Conservation (phyloP, 495 filamentous ascomycete species). For the Filosporella fistucella region DNA sequence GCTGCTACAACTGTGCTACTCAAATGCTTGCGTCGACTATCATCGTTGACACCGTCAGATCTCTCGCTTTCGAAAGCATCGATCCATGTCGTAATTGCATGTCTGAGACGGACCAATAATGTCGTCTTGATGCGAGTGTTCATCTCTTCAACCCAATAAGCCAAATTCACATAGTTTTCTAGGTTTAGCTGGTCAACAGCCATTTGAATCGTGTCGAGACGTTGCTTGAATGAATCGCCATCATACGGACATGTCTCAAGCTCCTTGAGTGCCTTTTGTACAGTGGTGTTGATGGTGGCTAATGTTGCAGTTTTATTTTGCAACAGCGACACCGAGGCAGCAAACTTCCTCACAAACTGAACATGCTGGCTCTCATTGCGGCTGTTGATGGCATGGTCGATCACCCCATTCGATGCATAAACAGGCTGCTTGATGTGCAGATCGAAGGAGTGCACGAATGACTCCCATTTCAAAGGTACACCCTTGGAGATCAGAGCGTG, state of each 20-base stretch:
- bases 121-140: slow-evolving; percentile 78
- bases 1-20: slow-evolving; percentile 38
- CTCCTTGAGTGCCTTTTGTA: slow-evolving; percentile 76
- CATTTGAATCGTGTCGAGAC: slow-evolving; percentile 79
- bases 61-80: slow-evolving; percentile 66
- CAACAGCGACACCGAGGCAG: slow-evolving; percentile 72
- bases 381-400: slow-evolving; percentile 52
- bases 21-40: slow-evolving; percentile 36
- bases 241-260: slow-evolving; percentile 85
- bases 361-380: slow-evolving; percentile 86
- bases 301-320: slow-evolving; percentile 81
- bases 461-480: slow-evolving; percentile 88
- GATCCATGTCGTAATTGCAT: slow-evolving; percentile 81
- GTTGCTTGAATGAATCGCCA: slow-evolving; percentile 64
- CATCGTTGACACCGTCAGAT: slow-evolving; percentile 35
- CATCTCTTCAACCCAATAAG: slow-evolving; percentile 79
- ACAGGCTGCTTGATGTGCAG: slow-evolving; percentile 68
- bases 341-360: slow-evolving; percentile 92
- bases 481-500: slow-evolving; percentile 79
- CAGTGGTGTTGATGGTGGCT: slow-evolving; percentile 70
- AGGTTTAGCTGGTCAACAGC: slow-evolving; percentile 93
- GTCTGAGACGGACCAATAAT: slow-evolving; percentile 69
- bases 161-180: slow-evolving; percentile 89
- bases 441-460: slow-evolving; percentile 95
- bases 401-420: slow-evolving; percentile 51